Percentiles rank a stretch among this genome's conserved stretches.
These are phyloP conservation scores for Dendrobium officinale DNA, from an alignment of 106 monocot genomes.

Conservation along the genomic window DNA sequence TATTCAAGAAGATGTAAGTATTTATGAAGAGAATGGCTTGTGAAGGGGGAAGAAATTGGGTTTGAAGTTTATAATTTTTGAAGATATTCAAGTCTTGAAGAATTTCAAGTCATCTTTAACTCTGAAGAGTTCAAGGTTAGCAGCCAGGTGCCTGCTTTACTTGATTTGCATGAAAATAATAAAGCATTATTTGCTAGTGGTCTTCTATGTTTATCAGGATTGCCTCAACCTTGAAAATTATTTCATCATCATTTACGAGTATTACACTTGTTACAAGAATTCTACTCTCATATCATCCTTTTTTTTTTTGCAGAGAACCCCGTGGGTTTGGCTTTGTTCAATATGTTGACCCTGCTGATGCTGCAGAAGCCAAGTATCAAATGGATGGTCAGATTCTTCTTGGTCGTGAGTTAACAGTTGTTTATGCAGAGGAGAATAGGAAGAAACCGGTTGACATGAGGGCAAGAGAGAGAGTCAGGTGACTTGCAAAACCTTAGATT, in stretches of 20 bases:
- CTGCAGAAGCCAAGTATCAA: constrained; percentile 90
- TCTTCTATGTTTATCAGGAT: constrained; percentile 9
- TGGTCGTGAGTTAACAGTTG: constrained; percentile 87
- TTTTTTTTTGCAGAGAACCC: constrained; percentile 51
- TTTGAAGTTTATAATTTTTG: constrained; percentile 62
- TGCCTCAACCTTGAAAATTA: neutral
- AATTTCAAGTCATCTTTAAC: constrained; percentile 78
- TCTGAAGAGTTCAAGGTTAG: constrained; percentile 81
- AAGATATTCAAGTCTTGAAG: constrained; percentile 90
- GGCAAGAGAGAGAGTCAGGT: constrained; percentile 78
- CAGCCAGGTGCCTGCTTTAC: constrained; percentile 57
- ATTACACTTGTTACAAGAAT: neutral
- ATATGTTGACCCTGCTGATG: constrained; percentile 78
- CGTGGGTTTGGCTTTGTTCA: constrained; percentile 98
- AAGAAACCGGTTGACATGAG: constrained; percentile 92
- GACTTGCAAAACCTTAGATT: neutral
- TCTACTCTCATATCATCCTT: neutral
- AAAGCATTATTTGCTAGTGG: constrained; percentile 2
- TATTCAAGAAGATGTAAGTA: constrained; percentile 66
- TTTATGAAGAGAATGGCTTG: constrained; percentile 61
- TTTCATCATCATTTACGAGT: neutral
- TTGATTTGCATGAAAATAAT: constrained; percentile 36
- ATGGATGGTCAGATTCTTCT: constrained; percentile 91
- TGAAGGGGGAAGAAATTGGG: constrained; percentile 53
- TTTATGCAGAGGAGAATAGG: constrained; percentile 94